phyloP scores from a whole-genome alignment of 2,329 filamentous ascomycete species.

The Cladosporium sp. region DNA sequence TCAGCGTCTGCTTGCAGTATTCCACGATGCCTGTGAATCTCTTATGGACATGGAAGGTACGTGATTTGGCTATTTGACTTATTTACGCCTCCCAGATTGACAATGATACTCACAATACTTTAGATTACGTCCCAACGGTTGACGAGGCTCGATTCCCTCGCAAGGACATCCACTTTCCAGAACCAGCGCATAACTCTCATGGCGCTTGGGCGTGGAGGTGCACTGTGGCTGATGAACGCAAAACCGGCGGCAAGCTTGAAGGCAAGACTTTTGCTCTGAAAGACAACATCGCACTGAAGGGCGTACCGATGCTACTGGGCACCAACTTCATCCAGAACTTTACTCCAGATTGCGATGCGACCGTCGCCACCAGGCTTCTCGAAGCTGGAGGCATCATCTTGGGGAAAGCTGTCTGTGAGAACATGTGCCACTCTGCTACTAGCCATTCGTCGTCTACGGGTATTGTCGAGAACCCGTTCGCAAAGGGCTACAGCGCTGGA shows the following conservation, averaged over 20 bases:
- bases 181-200: conserved; percentile 40
- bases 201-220: conserved; percentile 50
- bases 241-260: conserved; percentile 37
- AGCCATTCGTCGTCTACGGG: conserved; percentile 35
- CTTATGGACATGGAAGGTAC: conserved; percentile 41
- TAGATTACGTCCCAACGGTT: conserved; percentile 39
- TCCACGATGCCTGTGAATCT: conserved; percentile 43
- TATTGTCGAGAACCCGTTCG: conserved; percentile 47
- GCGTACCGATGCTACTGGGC: conserved; percentile 49
- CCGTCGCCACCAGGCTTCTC: conserved; percentile 48
- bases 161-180: conserved; percentile 40
- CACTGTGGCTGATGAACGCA: conserved; percentile 38
- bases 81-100: neutral
- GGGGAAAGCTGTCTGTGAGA: conserved; percentile 54
- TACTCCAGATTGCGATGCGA: conserved; percentile 47
- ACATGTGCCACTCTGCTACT: conserved; percentile 39
- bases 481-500: conserved; percentile 49
- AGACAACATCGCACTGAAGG: conserved; percentile 52
- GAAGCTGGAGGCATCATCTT: conserved; percentile 47
- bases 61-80: neutral
- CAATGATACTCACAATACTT: neutral
- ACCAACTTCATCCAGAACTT: conserved; percentile 45
- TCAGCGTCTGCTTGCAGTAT: conserved; percentile 41
- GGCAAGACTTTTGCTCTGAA: conserved; percentile 49
- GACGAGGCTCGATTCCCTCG: conserved; percentile 42